Conservation (phyloP, 441 rosid genomes). For the Syzygium syzygioides region DNA sequence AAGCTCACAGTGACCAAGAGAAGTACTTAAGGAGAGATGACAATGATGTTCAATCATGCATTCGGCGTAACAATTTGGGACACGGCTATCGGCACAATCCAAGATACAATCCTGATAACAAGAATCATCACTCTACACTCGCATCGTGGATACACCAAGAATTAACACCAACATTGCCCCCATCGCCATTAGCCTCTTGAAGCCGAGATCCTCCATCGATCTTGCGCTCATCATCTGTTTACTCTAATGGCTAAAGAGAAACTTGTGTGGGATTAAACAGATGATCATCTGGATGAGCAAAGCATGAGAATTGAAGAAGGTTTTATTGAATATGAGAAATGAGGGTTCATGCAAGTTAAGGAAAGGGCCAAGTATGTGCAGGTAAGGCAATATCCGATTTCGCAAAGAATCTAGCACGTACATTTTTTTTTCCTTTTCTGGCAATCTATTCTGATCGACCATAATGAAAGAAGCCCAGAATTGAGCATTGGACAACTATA, state of each 20-base stretch:
- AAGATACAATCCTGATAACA: neutral
- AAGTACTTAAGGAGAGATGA: neutral
- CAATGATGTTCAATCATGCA: neutral
- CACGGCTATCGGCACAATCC: neutral
- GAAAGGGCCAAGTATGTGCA: neutral
- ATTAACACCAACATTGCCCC: neutral
- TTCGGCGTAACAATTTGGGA: neutral
- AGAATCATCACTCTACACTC: neutral
- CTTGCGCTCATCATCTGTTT: neutral
- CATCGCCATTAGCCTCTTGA: neutral
- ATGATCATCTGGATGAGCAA: neutral
- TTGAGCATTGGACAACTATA: neutral
- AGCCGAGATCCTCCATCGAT: neutral
- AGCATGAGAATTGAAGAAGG: neutral
- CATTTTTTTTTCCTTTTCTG: neutral
- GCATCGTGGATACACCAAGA: neutral
- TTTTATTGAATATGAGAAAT: neutral
- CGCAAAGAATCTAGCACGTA: neutral
- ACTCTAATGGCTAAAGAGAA: neutral
- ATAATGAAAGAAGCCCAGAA: neutral
- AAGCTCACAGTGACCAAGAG: neutral
- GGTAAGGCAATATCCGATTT: neutral
- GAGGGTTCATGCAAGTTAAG: neutral
- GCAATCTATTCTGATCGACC: neutral
- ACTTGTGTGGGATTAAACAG: neutral